These are phyloP conservation scores for Takashimella koratensis DNA, from an alignment of 1,284 basidiomycete genomes.

Conservation along the genomic window DNA sequence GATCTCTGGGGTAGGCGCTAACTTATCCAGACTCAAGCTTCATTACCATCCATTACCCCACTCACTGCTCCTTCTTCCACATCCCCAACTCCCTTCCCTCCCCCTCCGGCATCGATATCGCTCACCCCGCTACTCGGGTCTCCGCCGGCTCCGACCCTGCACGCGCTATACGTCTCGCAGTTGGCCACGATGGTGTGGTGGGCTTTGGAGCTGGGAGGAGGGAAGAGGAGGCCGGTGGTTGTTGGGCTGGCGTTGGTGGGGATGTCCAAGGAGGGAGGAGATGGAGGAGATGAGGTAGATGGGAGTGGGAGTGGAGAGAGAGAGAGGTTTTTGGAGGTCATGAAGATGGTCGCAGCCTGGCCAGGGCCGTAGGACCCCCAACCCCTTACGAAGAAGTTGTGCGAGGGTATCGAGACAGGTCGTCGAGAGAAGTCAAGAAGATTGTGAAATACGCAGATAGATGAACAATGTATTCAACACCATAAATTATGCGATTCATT, in stretches of 20 bases:
- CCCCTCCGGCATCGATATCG: slow-evolving; percentile 66
- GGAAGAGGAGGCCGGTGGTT: slow-evolving; percentile 35
- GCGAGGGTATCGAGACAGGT: no score
- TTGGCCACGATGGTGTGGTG: slow-evolving; percentile 80
- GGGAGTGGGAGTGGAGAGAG: slow-evolving; percentile 51
- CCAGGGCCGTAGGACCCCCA: slow-evolving; percentile 27
- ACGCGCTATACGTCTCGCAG: slow-evolving; percentile 78
- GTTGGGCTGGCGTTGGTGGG: slow-evolving; percentile 39
- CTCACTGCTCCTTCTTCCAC: slow-evolving; percentile 66
- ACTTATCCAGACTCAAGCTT: slow-evolving; percentile 67
- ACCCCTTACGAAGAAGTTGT: no score
- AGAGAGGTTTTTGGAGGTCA: slow-evolving; percentile 61
- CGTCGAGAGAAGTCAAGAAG: no score
- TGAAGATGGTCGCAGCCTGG: slow-evolving; percentile 61
- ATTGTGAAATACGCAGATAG: no score
- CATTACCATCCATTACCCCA: slow-evolving; percentile 63
- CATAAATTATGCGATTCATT: no score
- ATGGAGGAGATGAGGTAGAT: slow-evolving; percentile 43
- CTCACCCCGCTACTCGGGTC: slow-evolving; percentile 73
- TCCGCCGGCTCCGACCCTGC: slow-evolving; percentile 60
- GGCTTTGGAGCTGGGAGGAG: slow-evolving; percentile 48
- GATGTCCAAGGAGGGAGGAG: slow-evolving; percentile 56
- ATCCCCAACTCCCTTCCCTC: slow-evolving; percentile 65
- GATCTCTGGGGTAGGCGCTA: no score
- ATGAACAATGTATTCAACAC: no score